Conservation (phyloP, 2,329 filamentous ascomycete genomes). For the Apiospora hydei region DNA sequence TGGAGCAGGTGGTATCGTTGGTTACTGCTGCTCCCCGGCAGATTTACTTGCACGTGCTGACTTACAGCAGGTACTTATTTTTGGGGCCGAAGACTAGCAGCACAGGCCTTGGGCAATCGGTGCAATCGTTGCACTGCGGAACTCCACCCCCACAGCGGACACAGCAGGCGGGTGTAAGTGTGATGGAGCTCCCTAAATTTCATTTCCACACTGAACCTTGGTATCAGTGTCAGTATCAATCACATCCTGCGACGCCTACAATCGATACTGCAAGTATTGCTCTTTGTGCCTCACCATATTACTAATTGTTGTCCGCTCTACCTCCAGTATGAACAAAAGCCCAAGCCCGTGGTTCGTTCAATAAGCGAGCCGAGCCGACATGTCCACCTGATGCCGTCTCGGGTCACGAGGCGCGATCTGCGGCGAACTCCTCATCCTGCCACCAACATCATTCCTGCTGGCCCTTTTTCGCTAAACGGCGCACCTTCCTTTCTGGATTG, state of each 20-base stretch:
- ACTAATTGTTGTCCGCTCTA: background rate
- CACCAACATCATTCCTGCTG: background rate
- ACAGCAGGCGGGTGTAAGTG: background rate
- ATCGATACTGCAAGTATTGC: background rate
- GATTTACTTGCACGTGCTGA: background rate
- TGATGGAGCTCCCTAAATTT: background rate
- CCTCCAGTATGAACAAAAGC: background rate
- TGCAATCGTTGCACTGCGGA: background rate
- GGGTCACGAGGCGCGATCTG: slow-evolving; percentile 5
- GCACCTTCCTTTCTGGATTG: slow-evolving; percentile 18
- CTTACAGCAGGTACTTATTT: background rate
- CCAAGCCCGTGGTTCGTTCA: slow-evolving; percentile 2
- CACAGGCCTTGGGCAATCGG: background rate
- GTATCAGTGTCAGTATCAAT: background rate
- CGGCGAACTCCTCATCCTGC: slow-evolving; percentile 8
- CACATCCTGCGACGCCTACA: background rate
- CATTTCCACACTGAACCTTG: background rate
- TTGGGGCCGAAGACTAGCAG: background rate
- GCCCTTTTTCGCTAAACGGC: slow-evolving; percentile 13
- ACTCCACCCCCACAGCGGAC: slow-evolving; percentile 16
- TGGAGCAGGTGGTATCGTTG: background rate
- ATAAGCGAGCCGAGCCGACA: slow-evolving; percentile 18
- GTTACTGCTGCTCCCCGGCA: background rate
- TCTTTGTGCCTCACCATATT: background rate
- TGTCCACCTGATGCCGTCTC: slow-evolving; percentile 16